These are phyloP conservation scores for Heliamphora exappendiculata DNA, from an alignment of 148 eudicot species.

Conservation along the genomic window DNA sequence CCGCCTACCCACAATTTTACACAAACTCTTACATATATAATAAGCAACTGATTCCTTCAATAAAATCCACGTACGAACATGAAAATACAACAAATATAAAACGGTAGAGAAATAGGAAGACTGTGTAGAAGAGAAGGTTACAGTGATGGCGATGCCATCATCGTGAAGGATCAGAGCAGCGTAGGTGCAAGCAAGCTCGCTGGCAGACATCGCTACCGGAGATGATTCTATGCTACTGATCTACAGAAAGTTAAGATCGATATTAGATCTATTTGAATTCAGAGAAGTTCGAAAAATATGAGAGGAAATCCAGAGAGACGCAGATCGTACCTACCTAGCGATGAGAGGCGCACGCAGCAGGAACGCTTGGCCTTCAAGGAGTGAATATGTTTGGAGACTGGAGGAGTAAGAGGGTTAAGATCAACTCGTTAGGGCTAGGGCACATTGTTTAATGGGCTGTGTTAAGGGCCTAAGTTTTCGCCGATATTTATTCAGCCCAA, in stretches of 20 bases:
- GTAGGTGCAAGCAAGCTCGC: slow-evolving; percentile 11
- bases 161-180: slow-evolving; percentile 8
- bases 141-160: slow-evolving; percentile 9
- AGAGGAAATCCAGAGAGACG: background rate
- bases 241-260: background rate
- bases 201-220: background rate
- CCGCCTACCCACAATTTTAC: background rate
- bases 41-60: background rate
- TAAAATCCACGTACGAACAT: background rate
- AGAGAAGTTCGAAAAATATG: background rate
- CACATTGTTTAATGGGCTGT: too few species aligned
- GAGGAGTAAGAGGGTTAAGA: too few species aligned
- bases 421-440: too few species aligned
- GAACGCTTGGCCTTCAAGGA: too few species aligned
- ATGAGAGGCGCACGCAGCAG: background rate
- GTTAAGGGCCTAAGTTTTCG: too few species aligned
- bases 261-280: background rate
- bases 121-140: background rate
- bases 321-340: background rate
- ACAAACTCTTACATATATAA: background rate
- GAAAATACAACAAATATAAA: background rate
- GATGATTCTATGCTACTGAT: background rate
- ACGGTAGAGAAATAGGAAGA: background rate
- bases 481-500: too few species aligned
- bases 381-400: too few species aligned